Percentiles rank a stretch among this genome's conserved stretches.
These are phyloP conservation scores for Xylariaceae sp. DNA, from an alignment of 2,329 filamentous ascomycete genomes.

Conservation along the genomic window DNA sequence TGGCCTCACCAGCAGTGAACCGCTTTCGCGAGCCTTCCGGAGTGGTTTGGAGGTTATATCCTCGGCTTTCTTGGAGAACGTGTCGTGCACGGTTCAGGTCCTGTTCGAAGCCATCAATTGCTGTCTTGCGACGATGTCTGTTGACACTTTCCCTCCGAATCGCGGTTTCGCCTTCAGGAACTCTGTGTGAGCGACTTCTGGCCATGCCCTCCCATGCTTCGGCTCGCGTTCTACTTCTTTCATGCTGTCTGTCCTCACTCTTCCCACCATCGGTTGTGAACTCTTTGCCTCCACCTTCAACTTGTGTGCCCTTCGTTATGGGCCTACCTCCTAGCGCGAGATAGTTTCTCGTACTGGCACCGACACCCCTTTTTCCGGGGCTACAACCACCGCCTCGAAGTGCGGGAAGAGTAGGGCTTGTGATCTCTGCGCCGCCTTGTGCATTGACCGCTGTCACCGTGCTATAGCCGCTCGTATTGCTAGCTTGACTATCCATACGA, in stretches of 20 bases:
- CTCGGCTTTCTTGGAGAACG: slow-evolving; percentile 11
- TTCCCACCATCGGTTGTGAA: not conserved
- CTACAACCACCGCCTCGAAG: slow-evolving; percentile 38
- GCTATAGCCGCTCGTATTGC: slow-evolving; percentile 42
- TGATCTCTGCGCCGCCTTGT: slow-evolving; percentile 21
- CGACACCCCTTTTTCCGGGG: slow-evolving; percentile 31
- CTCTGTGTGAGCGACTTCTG: not conserved
- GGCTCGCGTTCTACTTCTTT: not conserved
- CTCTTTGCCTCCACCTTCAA: not conserved
- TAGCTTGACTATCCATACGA: slow-evolving; percentile 52
- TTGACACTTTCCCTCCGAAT: slow-evolving; percentile 1
- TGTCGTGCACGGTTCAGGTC: slow-evolving; percentile 16
- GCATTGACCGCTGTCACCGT: slow-evolving; percentile 29
- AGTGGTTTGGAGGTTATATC: slow-evolving; percentile 11
- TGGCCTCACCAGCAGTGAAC: not conserved
- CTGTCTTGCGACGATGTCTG: slow-evolving; percentile 20
- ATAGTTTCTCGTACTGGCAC: slow-evolving; percentile 42
- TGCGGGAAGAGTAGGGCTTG: slow-evolving; percentile 38
- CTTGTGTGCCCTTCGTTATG: not conserved
- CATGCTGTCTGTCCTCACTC: not conserved
- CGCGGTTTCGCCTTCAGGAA: not conserved
- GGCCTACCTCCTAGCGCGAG: slow-evolving; percentile 37
- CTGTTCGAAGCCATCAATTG: slow-evolving; percentile 20
- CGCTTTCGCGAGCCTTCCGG: slow-evolving; percentile 1
- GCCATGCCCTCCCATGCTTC: not conserved